These are phyloP conservation scores for Chaetomium strumarium DNA, from an alignment of 2,329 filamentous ascomycete genomes.

Conservation along the genomic window DNA sequence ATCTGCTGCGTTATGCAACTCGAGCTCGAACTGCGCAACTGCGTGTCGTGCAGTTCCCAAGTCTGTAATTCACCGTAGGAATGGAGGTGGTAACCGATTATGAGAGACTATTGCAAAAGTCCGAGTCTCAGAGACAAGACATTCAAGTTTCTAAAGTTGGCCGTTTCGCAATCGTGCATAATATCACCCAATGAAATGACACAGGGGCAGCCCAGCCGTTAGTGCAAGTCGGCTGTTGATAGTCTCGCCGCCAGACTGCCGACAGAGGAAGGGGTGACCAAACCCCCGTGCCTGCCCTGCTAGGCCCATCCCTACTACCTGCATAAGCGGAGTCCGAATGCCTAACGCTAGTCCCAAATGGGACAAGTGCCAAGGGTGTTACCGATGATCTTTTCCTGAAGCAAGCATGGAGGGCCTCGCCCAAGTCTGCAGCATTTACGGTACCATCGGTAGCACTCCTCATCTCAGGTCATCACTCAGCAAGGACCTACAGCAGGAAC, in stretches of 20 bases:
- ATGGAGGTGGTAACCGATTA: no score
- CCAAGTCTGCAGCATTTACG: slow-evolving; percentile 1
- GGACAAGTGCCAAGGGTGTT: slow-evolving; percentile 3
- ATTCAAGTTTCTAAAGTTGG: no score
- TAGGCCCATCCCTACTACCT: neutral
- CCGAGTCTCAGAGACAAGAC: no score
- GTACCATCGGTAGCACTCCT: neutral
- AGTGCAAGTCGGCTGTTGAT: neutral
- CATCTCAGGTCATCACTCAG: neutral
- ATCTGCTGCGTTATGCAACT: no score
- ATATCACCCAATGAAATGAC: no score
- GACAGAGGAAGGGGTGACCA: neutral
- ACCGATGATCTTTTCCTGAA: slow-evolving; percentile 18
- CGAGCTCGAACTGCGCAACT: no score
- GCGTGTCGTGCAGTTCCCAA: no score
- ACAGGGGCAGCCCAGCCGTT: no score
- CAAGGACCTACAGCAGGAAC: neutral
- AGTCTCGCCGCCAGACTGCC: neutral
- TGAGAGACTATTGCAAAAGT: no score
- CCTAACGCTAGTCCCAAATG: neutral
- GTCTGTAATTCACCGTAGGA: no score
- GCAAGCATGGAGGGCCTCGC: neutral
- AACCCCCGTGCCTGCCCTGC: neutral
- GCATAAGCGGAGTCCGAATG: neutral
- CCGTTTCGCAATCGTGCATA: no score